Conservation (phyloP, 257 asterid genomes). For the Ajuga chamaepitys region DNA sequence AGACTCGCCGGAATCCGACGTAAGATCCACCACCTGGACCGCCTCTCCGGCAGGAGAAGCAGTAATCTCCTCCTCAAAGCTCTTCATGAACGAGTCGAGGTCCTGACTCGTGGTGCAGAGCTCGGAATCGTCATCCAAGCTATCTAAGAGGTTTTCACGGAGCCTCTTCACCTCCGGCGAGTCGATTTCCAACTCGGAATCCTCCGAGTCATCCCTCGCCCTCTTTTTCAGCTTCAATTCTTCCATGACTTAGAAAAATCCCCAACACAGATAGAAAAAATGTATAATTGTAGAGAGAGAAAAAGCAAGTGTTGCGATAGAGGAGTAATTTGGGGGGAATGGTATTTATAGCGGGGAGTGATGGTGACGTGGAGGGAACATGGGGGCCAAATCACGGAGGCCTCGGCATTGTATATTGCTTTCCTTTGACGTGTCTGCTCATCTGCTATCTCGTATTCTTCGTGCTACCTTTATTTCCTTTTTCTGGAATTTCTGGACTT, state of each 20-base stretch:
- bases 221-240: slow-evolving; percentile 37
- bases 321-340: background rate
- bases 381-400: slow-evolving; percentile 33
- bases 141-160: slow-evolving; percentile 48
- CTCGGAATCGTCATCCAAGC: slow-evolving; percentile 44
- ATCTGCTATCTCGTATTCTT: slow-evolving; percentile 19
- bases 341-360: slow-evolving; percentile 30
- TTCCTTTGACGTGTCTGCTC: slow-evolving; percentile 36
- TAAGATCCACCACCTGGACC: slow-evolving; percentile 23
- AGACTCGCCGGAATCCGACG: slow-evolving; percentile 45
- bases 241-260: slow-evolving; percentile 30
- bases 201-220: slow-evolving; percentile 35
- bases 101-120: slow-evolving; percentile 35
- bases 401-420: slow-evolving; percentile 24
- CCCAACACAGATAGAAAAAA: background rate
- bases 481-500: background rate
- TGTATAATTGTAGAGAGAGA: background rate
- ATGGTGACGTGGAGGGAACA: slow-evolving; percentile 35
- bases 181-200: slow-evolving; percentile 23
- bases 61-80: slow-evolving; percentile 65
- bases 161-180: slow-evolving; percentile 69
- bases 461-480: slow-evolving; percentile 11
- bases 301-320: slow-evolving; percentile 3
- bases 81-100: slow-evolving; percentile 76
- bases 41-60: slow-evolving; percentile 20